Conservation (phyloP, 1,284 basidiomycete genomes). For the Heterobasidion irregulare region DNA sequence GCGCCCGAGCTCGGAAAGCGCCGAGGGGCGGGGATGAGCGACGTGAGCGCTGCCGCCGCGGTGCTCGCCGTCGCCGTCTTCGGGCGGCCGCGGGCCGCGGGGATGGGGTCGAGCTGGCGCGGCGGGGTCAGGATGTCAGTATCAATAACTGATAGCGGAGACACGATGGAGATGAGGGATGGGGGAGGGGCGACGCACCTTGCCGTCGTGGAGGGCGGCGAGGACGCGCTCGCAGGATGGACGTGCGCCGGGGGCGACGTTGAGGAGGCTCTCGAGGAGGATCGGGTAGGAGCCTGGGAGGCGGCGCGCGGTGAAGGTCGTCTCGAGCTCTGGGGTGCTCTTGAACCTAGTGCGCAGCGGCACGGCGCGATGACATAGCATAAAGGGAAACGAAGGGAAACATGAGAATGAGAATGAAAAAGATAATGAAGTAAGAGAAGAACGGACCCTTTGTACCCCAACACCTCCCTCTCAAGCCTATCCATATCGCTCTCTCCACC, state of each 20-base stretch:
- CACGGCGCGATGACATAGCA: neutral
- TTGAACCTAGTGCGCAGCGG: conserved; percentile 59
- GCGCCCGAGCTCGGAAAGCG: too few relatives aligned
- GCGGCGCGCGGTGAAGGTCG: conserved; percentile 56
- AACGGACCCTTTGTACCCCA: conserved; percentile 64
- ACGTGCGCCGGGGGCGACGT: conserved; percentile 47
- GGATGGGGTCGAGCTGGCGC: neutral
- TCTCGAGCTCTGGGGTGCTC: conserved; percentile 36
- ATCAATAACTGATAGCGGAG: neutral
- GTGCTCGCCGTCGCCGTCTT: too few relatives aligned
- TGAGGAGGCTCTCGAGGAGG: conserved; percentile 65
- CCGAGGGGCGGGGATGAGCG: too few relatives aligned
- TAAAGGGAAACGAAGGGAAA: neutral
- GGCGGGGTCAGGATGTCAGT: too few relatives aligned
- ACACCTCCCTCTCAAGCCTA: conserved; percentile 67
- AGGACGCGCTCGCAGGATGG: conserved; percentile 70
- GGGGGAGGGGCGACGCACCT: conserved; percentile 29
- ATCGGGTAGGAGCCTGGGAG: conserved; percentile 64
- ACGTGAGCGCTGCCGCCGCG: too few relatives aligned
- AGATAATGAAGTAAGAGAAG: neutral
- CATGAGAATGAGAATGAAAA: neutral
- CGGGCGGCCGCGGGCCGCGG: too few relatives aligned
- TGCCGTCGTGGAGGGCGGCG: conserved; percentile 54
- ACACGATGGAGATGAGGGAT: neutral
- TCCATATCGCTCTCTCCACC: conserved; percentile 55